A percentile compares a stretch with the other conserved stretches of the same genome.
Conservation (phyloP, 73 alveolate genomes). For the Paramecium pentaurelia region DNA sequence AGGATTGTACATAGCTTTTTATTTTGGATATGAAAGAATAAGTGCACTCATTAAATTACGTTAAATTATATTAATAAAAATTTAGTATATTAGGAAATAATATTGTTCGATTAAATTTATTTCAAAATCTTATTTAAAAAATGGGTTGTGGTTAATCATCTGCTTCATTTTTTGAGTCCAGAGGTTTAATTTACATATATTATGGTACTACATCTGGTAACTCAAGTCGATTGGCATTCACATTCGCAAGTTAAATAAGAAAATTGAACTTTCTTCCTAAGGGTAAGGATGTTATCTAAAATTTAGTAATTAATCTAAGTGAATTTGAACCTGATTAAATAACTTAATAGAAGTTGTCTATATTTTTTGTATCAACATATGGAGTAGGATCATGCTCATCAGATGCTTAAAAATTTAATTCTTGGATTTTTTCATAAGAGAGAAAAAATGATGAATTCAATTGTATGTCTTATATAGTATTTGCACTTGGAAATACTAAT, state of each 20-base stretch:
- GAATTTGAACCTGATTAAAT: slow-evolving; percentile 50
- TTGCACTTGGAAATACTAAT: slow-evolving; percentile 54
- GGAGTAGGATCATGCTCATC: slow-evolving; percentile 51
- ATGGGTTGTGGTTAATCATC: slow-evolving; percentile 37
- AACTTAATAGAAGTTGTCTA: background rate
- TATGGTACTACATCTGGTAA: slow-evolving; percentile 48
- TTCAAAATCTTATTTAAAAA: background rate
- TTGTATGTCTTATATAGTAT: background rate
- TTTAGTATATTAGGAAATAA: background rate
- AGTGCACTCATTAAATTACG: background rate
- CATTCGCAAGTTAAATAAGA: background rate
- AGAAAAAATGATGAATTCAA: background rate
- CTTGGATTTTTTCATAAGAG: slow-evolving; percentile 9
- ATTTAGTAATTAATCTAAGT: slow-evolving; percentile 41
- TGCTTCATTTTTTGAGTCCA: slow-evolving; percentile 1
- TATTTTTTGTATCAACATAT: slow-evolving; percentile 55
- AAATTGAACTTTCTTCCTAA: slow-evolving; percentile 39
- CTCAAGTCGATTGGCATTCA: slow-evolving; percentile 34
- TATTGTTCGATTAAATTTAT: background rate
- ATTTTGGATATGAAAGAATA: background rate
- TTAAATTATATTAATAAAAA: background rate
- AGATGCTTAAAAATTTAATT: slow-evolving; percentile 46
- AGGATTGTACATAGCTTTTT: background rate
- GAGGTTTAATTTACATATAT: slow-evolving; percentile 5
- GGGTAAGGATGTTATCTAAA: background rate